Percentiles rank a stretch among this genome's conserved stretches.
Evolutionary conservation across 23 red algal genomes (phyloP).

Genomic region (Chondrus crispus): DNA sequence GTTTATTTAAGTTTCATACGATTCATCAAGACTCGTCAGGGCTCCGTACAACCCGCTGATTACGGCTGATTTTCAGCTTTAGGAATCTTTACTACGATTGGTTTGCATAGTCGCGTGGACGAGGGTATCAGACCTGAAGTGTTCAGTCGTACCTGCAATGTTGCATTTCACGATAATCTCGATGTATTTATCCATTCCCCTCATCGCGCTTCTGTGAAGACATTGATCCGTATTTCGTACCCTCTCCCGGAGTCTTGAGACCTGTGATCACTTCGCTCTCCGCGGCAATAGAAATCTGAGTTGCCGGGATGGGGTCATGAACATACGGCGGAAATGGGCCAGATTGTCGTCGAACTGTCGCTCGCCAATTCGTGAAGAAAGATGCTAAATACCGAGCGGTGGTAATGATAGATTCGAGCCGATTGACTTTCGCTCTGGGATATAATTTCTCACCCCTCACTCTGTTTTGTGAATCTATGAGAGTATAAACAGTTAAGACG

Average conservation of each 20-base stretch:
- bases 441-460: conserved; percentile 29
- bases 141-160: no score
- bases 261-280: no score
- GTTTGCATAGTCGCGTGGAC: no score
- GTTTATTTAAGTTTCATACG: no score
- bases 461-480: conserved; percentile 31
- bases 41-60: no score
- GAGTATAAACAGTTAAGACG: conserved; percentile 21
- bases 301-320: conserved; percentile 5
- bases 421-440: conserved; percentile 34
- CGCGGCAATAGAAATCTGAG: no score
- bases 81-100: no score
- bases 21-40: no score
- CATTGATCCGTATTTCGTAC: conserved; percentile 17
- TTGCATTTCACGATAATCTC: no score
- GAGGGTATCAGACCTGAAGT: no score
- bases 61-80: no score
- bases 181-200: no score
- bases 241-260: conserved; percentile 23
- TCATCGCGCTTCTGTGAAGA: background rate
- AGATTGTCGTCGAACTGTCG: background rate
- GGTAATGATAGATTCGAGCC: conserved; percentile 5
- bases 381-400: background rate
- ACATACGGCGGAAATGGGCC: conserved; percentile 21
- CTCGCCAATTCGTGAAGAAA: conserved; percentile 23